phyloP scores from a whole-genome alignment of 2,329 filamentous ascomycete genomes.

The Arachnomyces sp. region DNA sequence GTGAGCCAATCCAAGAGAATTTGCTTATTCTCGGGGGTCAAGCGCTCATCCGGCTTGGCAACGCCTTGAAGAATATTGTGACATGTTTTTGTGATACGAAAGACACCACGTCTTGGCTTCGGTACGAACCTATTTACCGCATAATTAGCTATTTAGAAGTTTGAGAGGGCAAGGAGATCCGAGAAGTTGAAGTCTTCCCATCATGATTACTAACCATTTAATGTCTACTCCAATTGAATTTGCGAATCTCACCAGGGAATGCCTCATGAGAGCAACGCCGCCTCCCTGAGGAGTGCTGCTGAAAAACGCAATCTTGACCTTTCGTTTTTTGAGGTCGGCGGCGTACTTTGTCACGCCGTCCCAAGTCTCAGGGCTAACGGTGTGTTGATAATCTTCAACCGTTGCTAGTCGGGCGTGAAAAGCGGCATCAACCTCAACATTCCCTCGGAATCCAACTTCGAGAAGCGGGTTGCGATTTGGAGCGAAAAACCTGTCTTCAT shows the following conservation, averaged over 20 bases:
- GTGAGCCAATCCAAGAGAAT: slow-evolving; percentile 64
- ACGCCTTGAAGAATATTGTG: slow-evolving; percentile 86
- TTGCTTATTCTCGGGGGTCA: slow-evolving; percentile 55
- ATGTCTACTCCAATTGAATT: slow-evolving; percentile 60
- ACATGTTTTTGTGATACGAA: slow-evolving; percentile 77
- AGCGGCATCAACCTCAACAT: slow-evolving; percentile 63
- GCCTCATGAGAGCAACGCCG: slow-evolving; percentile 73
- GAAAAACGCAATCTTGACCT: slow-evolving; percentile 68
- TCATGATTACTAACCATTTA: slow-evolving; percentile 55
- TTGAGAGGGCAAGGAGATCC: background rate
- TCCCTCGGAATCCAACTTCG: slow-evolving; percentile 57
- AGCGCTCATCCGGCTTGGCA: slow-evolving; percentile 55
- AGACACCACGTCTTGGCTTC: slow-evolving; percentile 70
- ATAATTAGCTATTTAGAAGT: slow-evolving; percentile 4
- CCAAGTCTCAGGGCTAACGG: slow-evolving; percentile 59
- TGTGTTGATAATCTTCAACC: slow-evolving; percentile 51
- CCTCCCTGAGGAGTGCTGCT: slow-evolving; percentile 76
- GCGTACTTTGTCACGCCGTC: slow-evolving; percentile 57
- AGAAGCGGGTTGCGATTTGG: slow-evolving; percentile 63
- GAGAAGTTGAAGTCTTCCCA: slow-evolving; percentile 25
- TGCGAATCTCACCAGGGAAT: slow-evolving; percentile 66
- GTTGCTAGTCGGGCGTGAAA: slow-evolving; percentile 57
- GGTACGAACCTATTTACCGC: slow-evolving; percentile 55
- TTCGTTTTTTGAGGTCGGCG: slow-evolving; percentile 53
- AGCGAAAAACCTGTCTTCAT: slow-evolving; percentile 55